phyloP scores from a whole-genome alignment of 2,329 filamentous ascomycete genomes.

The Cytospora chrysosperma region DNA sequence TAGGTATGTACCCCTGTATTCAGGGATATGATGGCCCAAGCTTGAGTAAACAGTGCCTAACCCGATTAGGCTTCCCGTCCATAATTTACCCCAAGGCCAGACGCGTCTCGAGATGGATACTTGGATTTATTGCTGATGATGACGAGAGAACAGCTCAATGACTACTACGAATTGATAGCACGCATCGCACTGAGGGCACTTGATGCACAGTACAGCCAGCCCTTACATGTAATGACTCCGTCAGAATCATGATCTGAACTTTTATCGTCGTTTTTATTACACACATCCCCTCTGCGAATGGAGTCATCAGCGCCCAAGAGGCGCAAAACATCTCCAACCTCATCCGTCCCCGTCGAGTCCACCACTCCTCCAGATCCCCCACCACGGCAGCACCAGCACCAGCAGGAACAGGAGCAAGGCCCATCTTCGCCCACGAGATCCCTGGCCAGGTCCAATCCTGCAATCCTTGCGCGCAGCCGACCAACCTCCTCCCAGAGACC shows the following conservation, averaged over 20 bases:
- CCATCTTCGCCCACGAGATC: conserved; percentile 10
- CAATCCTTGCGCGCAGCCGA: conserved; percentile 50
- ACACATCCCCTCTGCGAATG: conserved; percentile 35
- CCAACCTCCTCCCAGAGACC: conserved; percentile 30
- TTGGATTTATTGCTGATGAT: no score
- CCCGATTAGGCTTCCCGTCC: not conserved
- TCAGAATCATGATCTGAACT: conserved; percentile 20
- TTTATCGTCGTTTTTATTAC: not conserved
- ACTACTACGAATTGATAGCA: conserved; percentile 19
- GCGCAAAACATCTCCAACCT: conserved; percentile 60
- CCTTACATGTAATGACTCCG: conserved; percentile 13
- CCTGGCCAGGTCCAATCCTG: conserved; percentile 59
- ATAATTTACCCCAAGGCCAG: conserved; percentile 2
- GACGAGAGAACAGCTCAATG: not conserved
- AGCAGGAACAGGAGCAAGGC: not conserved
- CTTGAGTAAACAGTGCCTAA: conserved; percentile 9
- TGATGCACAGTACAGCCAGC: not conserved
- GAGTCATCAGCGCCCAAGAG: conserved; percentile 62
- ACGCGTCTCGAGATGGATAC: conserved; percentile 11
- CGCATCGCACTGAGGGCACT: conserved; percentile 24
- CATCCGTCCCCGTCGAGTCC: conserved; percentile 41
- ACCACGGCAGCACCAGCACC: conserved; percentile 16
- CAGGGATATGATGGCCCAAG: conserved; percentile 5
- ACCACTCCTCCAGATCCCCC: conserved; percentile 37
- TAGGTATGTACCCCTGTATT: no score